Conservation (phyloP, 352 stramenopile genomes). For the Peronospora belbahrii region DNA sequence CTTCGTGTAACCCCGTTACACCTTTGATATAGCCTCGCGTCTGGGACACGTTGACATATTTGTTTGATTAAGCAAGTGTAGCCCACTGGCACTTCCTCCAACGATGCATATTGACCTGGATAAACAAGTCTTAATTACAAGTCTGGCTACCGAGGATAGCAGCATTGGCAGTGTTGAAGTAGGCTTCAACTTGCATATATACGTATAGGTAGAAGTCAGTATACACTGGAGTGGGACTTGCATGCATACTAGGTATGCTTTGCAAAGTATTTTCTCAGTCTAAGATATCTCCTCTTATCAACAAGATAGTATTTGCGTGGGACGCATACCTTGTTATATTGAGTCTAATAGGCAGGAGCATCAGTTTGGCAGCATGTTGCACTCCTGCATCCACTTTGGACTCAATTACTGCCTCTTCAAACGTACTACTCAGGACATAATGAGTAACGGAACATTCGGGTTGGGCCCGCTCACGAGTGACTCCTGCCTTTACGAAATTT, state of each 20-base stretch:
- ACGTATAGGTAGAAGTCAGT: too few species aligned
- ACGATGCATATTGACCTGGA: constrained; percentile 11
- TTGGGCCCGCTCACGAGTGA: constrained; percentile 52
- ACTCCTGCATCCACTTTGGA: not conserved
- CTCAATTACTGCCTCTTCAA: constrained; percentile 6
- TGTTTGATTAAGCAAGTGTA: constrained; percentile 8
- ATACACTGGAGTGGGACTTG: too few species aligned
- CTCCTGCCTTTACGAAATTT: constrained; percentile 57
- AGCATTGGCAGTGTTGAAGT: too few species aligned
- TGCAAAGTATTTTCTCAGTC: too few species aligned
- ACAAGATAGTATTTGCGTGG: too few species aligned
- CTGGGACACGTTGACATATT: constrained; percentile 9
- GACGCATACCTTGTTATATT: too few species aligned
- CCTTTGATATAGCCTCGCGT: too few species aligned
- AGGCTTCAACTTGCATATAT: too few species aligned
- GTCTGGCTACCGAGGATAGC: constrained; percentile 7
- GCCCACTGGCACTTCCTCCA: not conserved
- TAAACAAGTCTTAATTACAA: constrained; percentile 10
- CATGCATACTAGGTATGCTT: too few species aligned
- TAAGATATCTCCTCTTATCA: too few species aligned
- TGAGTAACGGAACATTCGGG: constrained; percentile 22
- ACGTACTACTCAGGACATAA: constrained; percentile 1
- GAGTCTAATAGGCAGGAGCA: too few species aligned
- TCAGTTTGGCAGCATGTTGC: not conserved
- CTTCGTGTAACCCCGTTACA: too few species aligned